phyloP scores from a whole-genome alignment of 192 early-diverging fungal species.

The Anaeromyces robustus region DNA sequence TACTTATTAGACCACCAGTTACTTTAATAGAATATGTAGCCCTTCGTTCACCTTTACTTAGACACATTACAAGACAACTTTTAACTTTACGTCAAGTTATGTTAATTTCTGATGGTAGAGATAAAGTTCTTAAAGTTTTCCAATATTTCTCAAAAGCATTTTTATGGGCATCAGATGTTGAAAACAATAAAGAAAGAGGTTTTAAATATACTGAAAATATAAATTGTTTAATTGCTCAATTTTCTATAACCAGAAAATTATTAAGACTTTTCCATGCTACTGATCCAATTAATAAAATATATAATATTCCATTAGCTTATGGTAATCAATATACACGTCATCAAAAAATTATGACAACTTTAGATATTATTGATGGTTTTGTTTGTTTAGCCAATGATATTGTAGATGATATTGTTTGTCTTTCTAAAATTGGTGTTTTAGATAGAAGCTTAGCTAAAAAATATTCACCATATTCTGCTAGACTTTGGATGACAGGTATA shows the following conservation, averaged over 20 bases:
- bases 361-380: slow-evolving; percentile 21
- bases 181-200: slow-evolving; percentile 6
- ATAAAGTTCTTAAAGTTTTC: slow-evolving; percentile 63
- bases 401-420: slow-evolving; percentile 57
- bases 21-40: background rate
- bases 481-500: slow-evolving; percentile 55
- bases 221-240: slow-evolving; percentile 34
- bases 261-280: slow-evolving; percentile 54
- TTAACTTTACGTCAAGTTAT: slow-evolving; percentile 36
- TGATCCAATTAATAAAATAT: slow-evolving; percentile 41
- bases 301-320: slow-evolving; percentile 8
- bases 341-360: slow-evolving; percentile 1
- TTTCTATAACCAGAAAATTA: slow-evolving; percentile 59
- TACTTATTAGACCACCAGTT: background rate
- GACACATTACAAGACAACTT: background rate
- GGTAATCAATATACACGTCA: background rate
- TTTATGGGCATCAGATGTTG: slow-evolving; percentile 23
- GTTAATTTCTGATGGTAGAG: slow-evolving; percentile 60
- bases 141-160: slow-evolving; percentile 66
- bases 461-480: slow-evolving; percentile 41
- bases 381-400: slow-evolving; percentile 49
- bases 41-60: background rate
- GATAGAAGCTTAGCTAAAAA: slow-evolving; percentile 24
- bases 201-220: background rate
- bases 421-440: slow-evolving; percentile 51